Evolutionary conservation across 2,329 filamentous ascomycete species (phyloP), one percentile per base, ranked within the genome.

Genomic region (Aspergillus unguis): DNA sequence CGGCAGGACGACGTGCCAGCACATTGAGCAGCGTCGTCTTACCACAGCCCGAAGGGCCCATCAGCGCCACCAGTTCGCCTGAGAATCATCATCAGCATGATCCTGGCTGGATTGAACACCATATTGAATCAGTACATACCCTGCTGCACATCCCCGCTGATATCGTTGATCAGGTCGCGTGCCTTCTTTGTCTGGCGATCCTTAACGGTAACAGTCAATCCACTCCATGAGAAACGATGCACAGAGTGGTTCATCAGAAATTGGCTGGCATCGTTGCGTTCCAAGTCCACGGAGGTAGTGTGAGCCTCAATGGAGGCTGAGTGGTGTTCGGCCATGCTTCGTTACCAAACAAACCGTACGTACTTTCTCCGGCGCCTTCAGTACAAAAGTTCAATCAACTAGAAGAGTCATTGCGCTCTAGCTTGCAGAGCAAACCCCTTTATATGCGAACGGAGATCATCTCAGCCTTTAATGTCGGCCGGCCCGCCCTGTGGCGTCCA

Each of bases 11-110:
- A 52, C 83, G 81, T 5, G 90, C 89, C 10, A 95, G 82, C 4
- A 88, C 83, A 66, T 95, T 92, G 33, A 95, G 78, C 0, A 95
- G 78, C 0, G 90, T 95, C 0, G 90, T 94, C 70, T 95, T 95
- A 46, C 90, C 90, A 52, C 83, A 75, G 28, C 76, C 75, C n/a
- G 76, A 83, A 6, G 89, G 89, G 26, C 90, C 90, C 88, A 95
- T 92, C 42, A 95, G 72, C 36, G 90, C 90, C 55, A 90, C 80
- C 38, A 92, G 75, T 63, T 91, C 85, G 29, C 87, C 88, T 78
- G 63, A 17, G 17, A 17, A 17, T 17, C 17, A 17, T 17, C 17
- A 17, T 17, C 17, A 17, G 17, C 17, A 17, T 17, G 17, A 17
- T 17, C 17, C 17, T 17, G 17, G 17, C 17, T 17, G 17, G 17